phyloP scores from a whole-genome alignment of 208 protist genomes.

The Crithidia acanthocephali region DNA sequence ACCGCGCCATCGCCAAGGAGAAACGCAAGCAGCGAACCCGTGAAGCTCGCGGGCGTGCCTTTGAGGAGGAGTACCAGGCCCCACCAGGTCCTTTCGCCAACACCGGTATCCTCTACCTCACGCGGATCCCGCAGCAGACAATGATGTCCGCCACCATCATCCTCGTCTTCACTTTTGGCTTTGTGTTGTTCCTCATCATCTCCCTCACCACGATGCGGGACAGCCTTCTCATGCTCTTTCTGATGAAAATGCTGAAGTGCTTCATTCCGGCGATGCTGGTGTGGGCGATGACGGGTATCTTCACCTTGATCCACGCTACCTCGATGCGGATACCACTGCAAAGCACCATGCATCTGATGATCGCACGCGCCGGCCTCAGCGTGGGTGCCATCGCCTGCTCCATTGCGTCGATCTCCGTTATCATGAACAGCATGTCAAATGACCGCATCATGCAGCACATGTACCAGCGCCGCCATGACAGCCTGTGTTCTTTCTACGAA shows the following conservation, averaged over 20 bases:
- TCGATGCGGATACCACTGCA: conserved; percentile 49
- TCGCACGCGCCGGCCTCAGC: background rate
- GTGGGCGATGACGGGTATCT: conserved; percentile 12
- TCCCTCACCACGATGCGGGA: background rate
- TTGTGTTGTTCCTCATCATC: background rate
- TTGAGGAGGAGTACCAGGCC: conserved; percentile 36
- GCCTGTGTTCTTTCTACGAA: conserved; percentile 22
- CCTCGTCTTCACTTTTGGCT: conserved; percentile 25
- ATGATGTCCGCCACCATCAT: conserved; percentile 46
- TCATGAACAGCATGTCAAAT: conserved; percentile 2
- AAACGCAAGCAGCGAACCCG: conserved; percentile 33
- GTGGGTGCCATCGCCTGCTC: conserved; percentile 25
- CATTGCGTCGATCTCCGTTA: background rate
- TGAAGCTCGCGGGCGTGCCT: conserved; percentile 12
- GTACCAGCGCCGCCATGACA: background rate
- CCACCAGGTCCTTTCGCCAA: conserved; percentile 46
- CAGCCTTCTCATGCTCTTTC: background rate
- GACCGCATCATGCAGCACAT: background rate
- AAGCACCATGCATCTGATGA: background rate
- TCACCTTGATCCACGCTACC: conserved; percentile 12
- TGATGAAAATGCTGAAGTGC: background rate
- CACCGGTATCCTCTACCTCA: conserved; percentile 71
- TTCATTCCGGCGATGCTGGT: conserved; percentile 12
- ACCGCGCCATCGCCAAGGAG: conserved; percentile 45
- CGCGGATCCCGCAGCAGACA: conserved; percentile 55